Evolutionary conservation across 768 basidiomycete species (phyloP).

Genomic region (Xerocomellus chrysenteron): DNA sequence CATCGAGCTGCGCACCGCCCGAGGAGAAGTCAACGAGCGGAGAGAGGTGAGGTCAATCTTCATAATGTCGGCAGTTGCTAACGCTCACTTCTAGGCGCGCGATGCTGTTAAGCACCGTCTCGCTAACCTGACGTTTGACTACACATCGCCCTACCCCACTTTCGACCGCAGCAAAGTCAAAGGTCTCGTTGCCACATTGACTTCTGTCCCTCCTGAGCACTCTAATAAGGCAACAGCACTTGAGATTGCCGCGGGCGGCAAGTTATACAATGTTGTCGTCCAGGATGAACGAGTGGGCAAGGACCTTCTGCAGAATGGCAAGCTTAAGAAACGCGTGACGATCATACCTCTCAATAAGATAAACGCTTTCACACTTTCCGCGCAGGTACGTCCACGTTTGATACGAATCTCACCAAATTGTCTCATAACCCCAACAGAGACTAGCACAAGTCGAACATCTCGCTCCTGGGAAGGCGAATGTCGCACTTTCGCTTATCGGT

Average conservation of each 20-base stretch:
- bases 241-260: slow-evolving; percentile 88
- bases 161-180: slow-evolving; percentile 89
- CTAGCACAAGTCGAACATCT: slow-evolving; percentile 65
- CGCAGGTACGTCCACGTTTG: slow-evolving; percentile 41
- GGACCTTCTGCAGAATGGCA: slow-evolving; percentile 73
- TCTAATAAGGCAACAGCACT: slow-evolving; percentile 84
- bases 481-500: slow-evolving; percentile 86
- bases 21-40: slow-evolving; percentile 51
- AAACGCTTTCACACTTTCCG: slow-evolving; percentile 52
- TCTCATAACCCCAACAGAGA: slow-evolving; percentile 52
- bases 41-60: slow-evolving; percentile 53
- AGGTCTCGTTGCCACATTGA: slow-evolving; percentile 88
- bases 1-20: slow-evolving; percentile 48
- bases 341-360: slow-evolving; percentile 96
- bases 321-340: slow-evolving; percentile 84
- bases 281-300: slow-evolving; percentile 88
- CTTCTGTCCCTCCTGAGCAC: slow-evolving; percentile 67
- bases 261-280: slow-evolving; percentile 91
- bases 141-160: slow-evolving; percentile 67
- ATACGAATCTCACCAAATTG: background rate
- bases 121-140: slow-evolving; percentile 79
- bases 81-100: slow-evolving; percentile 49
- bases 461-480: slow-evolving; percentile 76
- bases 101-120: slow-evolving; percentile 67
- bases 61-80: slow-evolving; percentile 1